These are phyloP conservation scores for Rubia yunnanensis DNA, from an alignment of 257 asterid species.

Conservation along the genomic window DNA sequence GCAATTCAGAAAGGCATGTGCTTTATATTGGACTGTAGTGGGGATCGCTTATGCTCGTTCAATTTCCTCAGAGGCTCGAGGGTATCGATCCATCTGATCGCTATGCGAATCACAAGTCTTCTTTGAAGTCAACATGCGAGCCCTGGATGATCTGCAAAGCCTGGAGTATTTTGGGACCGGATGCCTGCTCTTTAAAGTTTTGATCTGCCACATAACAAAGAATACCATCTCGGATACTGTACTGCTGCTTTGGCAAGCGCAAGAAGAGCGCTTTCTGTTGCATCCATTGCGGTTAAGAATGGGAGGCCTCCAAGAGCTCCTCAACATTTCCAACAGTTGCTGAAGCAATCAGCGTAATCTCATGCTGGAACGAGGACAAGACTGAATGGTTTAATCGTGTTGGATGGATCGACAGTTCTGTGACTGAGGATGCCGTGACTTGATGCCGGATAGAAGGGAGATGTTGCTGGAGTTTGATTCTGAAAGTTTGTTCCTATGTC, in stretches of 20 bases:
- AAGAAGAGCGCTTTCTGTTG: conserved; percentile 33
- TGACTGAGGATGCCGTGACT: conserved; percentile 80
- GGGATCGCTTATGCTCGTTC: conserved; percentile 69
- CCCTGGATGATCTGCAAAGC: conserved; percentile 76
- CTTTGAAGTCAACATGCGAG: conserved; percentile 85
- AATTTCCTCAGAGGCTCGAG: conserved; percentile 76
- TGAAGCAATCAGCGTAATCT: conserved; percentile 78
- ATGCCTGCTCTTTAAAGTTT: conserved; percentile 72
- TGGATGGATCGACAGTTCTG: conserved; percentile 90
- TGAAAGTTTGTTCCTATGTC: no score
- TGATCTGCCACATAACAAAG: conserved; percentile 71
- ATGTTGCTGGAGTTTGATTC: no score
- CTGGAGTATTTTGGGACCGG: conserved; percentile 85
- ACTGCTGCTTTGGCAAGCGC: conserved; percentile 40
- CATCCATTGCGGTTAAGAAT: conserved; percentile 52
- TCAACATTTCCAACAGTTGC: conserved; percentile 80
- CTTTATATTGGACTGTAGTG: conserved; percentile 84
- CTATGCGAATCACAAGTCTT: conserved; percentile 85
- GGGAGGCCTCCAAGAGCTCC: conserved; percentile 82
- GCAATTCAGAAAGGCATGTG: conserved; percentile 82
- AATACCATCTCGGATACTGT: conserved; percentile 50
- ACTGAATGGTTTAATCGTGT: conserved; percentile 87
- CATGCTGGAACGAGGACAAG: conserved; percentile 86
- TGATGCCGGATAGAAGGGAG: conserved; percentile 78
- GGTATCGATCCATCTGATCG: conserved; percentile 89